These are phyloP conservation scores for Rhizoclosmatium hyalinum DNA, from an alignment of 371 early-diverging fungal species.

Conservation along the genomic window DNA sequence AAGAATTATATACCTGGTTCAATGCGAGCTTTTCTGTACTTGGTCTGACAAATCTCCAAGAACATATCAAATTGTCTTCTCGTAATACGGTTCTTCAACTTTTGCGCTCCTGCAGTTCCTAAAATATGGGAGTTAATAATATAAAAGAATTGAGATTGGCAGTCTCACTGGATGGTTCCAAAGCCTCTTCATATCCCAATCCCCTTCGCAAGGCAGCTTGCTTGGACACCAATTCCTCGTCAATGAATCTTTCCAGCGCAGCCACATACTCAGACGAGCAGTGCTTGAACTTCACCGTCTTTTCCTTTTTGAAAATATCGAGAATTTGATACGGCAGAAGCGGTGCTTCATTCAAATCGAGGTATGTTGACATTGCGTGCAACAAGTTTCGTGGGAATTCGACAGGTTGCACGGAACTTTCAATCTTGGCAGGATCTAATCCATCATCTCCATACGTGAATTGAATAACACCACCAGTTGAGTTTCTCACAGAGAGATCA, in stretches of 20 bases:
- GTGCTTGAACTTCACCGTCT: slow-evolving; percentile 3
- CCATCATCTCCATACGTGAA: slow-evolving; percentile 98
- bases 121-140: not conserved
- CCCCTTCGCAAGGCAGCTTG: slow-evolving; percentile 5
- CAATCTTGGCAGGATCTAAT: slow-evolving; percentile 95
- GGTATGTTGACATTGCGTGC: slow-evolving; percentile 51
- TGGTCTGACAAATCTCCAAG: slow-evolving; percentile 77
- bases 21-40: slow-evolving; percentile 88
- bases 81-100: slow-evolving; percentile 64
- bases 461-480: slow-evolving; percentile 93
- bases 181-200: slow-evolving; percentile 9
- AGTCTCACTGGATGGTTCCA: slow-evolving; percentile 17
- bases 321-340: slow-evolving; percentile 20
- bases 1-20: slow-evolving; percentile 75
- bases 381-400: slow-evolving; percentile 84
- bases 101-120: slow-evolving; percentile 10
- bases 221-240: slow-evolving; percentile 13
- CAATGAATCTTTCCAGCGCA: slow-evolving; percentile 17
- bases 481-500: slow-evolving; percentile 96
- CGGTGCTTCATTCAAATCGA: slow-evolving; percentile 11
- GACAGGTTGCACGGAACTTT: slow-evolving; percentile 92
- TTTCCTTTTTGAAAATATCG: slow-evolving; percentile 18
- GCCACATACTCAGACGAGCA: slow-evolving; percentile 18
- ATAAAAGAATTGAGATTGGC: not conserved
- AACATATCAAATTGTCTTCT: slow-evolving; percentile 75